Base-by-base conservation (phyloP, 1,139 yeast genomes). In the Wickerhamomyces sp. region DNA sequence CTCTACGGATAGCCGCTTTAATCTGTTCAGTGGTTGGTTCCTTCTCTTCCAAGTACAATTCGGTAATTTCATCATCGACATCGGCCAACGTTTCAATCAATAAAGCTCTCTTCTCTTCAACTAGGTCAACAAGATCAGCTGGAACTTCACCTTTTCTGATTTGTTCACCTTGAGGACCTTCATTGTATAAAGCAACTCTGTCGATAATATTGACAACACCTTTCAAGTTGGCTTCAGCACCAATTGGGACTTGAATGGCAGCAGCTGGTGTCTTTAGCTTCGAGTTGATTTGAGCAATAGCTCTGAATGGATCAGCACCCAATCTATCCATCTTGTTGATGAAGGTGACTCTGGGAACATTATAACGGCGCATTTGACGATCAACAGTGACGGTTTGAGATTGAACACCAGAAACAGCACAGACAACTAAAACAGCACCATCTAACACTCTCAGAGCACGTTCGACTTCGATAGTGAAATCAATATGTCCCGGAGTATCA, bases 401-500 rank as follows among this genome's bases (percentile, higher is more conserved):
- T 70, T 93, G 99, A 43, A 93, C 99, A 62, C 99, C 99, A 32
- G 95, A 81, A 46, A 93, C 99, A 14, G 99, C 98, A 76, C 99
- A 93, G 26, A 93, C 97, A 45, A 93, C 98, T 53, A 93, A 76
- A 43, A 93, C 98, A 36, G 99, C 99, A 68, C 99, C 99, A 67
- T 93, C 99, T 53, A 93, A 73, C 43, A 93, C 99, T 67, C 99
- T 78, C 66, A 93, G 73, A 13, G 99, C 99, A 64, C 99, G 82
- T 72, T 93, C 99, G 43, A 93, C 99, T 69, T 93, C 99, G 61
- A 93, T 93, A 46, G 99, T 93, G 74, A 93, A 93, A 68, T 93
- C 99, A 70, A 93, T 93, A 65, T 93, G 99, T 15, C 99, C 99
- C 6, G 96, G 99, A 7, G 99, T 93, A 69, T 93, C 99, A 65